A percentile compares a stretch with the other conserved stretches of the same genome.
Conservation (phyloP, 2,329 filamentous ascomycete genomes). For the Sordariomycetes sp. region DNA sequence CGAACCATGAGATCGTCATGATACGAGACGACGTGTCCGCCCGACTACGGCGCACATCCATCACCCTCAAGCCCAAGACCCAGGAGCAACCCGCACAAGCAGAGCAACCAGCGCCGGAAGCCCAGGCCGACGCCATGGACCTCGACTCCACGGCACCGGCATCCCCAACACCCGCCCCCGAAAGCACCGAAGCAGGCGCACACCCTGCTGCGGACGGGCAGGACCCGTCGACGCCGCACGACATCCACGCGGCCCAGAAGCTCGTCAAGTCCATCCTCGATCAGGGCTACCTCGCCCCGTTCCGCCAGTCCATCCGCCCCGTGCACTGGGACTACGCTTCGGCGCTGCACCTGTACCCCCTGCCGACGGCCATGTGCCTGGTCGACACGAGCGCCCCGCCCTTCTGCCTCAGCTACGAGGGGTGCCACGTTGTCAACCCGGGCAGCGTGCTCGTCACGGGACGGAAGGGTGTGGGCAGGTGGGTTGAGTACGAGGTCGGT, state of each 20-base stretch:
- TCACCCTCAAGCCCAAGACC: slow-evolving; percentile 52
- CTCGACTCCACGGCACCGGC: slow-evolving; percentile 22
- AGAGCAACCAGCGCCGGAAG: slow-evolving; percentile 7
- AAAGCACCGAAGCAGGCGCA: slow-evolving; percentile 2
- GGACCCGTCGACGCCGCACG: slow-evolving; percentile 21
- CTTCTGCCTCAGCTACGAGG: slow-evolving; percentile 87
- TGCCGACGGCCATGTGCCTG: slow-evolving; percentile 76
- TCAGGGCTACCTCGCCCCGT: slow-evolving; percentile 82
- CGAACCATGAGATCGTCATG: slow-evolving; percentile 76
- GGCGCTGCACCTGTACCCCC: slow-evolving; percentile 72
- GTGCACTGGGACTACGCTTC: slow-evolving; percentile 83
- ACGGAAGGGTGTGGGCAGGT: slow-evolving; percentile 60
- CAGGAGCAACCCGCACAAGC: slow-evolving; percentile 14
- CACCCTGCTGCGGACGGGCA: slow-evolving; percentile 3
- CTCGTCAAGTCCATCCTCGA: slow-evolving; percentile 88
- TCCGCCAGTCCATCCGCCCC: slow-evolving; percentile 69
- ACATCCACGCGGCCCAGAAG: slow-evolving; percentile 55
- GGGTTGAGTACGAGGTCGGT: slow-evolving; percentile 79
- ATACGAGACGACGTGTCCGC: slow-evolving; percentile 81
- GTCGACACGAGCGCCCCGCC: slow-evolving; percentile 74
- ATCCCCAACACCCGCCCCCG: slow-evolving; percentile 1
- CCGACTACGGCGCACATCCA: slow-evolving; percentile 65
- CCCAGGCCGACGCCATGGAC: slow-evolving; percentile 25
- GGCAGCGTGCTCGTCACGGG: slow-evolving; percentile 65
- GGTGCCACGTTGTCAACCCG: slow-evolving; percentile 93